A percentile compares a stretch with the other conserved stretches of the same genome.
phyloP scores from a whole-genome alignment of 441 rosid genomes.

The Erysimum pusillum region DNA sequence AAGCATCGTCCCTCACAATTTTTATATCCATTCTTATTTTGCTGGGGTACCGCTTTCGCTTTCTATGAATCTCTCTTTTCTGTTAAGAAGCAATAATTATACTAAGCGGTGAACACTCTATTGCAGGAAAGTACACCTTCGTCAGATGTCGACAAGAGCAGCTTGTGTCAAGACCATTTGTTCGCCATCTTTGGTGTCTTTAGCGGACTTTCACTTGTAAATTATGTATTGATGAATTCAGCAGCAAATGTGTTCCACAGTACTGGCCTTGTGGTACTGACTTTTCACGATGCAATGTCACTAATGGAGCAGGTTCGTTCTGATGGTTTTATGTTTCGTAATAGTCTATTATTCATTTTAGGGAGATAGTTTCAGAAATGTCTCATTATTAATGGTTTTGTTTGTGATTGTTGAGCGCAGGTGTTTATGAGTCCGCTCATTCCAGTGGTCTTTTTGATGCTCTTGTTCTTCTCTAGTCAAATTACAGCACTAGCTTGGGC shows the following conservation, averaged over 20 bases:
- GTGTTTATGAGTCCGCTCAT: conserved; percentile 74
- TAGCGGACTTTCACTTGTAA: conserved; percentile 78
- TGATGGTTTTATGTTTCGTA: conserved; percentile 10
- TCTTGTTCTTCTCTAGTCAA: conserved; percentile 81
- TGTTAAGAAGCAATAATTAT: conserved; percentile 14
- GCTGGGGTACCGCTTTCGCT: conserved; percentile 64
- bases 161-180: conserved; percentile 75
- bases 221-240: conserved; percentile 80
- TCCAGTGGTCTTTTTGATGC: conserved; percentile 63
- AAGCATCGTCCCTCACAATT: conserved; percentile 93
- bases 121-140: conserved; percentile 70
- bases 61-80: background rate
- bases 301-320: conserved; percentile 88
- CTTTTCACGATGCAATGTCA: conserved; percentile 91
- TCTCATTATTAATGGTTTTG: conserved; percentile 26
- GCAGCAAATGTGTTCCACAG: conserved; percentile 87
- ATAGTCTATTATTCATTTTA: conserved; percentile 21
- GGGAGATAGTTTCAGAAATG: background rate
- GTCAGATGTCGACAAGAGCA: conserved; percentile 61
- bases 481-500: conserved; percentile 82
- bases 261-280: conserved; percentile 79
- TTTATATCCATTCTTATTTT: conserved; percentile 93
- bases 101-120: conserved; percentile 34
- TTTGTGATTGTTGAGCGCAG: conserved; percentile 55
- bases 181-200: conserved; percentile 75